These are phyloP conservation scores for Deinandra increscens DNA, from an alignment of 129 eudicot genomes.

Conservation along the genomic window DNA sequence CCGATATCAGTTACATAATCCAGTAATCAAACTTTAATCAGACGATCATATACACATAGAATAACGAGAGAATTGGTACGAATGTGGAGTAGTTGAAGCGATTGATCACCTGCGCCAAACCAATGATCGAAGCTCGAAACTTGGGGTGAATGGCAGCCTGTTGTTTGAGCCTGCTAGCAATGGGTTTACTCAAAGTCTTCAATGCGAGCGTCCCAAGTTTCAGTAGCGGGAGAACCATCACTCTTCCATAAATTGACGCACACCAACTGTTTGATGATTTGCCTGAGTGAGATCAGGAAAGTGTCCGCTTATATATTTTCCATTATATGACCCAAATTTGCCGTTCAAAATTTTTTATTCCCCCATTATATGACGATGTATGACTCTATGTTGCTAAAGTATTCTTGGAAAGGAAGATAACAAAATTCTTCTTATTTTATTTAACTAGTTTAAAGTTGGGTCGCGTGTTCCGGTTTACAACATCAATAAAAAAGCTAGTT, in stretches of 20 bases:
- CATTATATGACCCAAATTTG: not conserved
- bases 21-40: not conserved
- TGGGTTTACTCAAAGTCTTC: slow-evolving; percentile 78
- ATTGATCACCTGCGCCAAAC: slow-evolving; percentile 71
- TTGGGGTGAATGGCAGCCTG: slow-evolving; percentile 74
- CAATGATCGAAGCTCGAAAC: slow-evolving; percentile 64
- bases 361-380: not conserved
- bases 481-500: no score
- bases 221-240: slow-evolving; percentile 54
- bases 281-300: no score
- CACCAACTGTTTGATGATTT: not conserved
- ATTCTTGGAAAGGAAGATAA: no score
- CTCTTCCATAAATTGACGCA: not conserved
- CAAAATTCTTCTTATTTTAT: no score
- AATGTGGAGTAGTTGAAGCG: not conserved
- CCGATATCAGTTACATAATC: not conserved
- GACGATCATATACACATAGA: not conserved
- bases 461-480: no score
- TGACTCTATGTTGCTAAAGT: no score
- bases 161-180: slow-evolving; percentile 72
- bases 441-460: no score
- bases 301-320: not conserved
- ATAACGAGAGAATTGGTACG: no score
- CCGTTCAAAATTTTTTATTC: no score
- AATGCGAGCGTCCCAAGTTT: slow-evolving; percentile 83